A percentile compares a stretch with the other conserved stretches of the same genome.
Evolutionary conservation across 805 yeast species (phyloP).

Genomic region (Candida ascalaphidarum): DNA sequence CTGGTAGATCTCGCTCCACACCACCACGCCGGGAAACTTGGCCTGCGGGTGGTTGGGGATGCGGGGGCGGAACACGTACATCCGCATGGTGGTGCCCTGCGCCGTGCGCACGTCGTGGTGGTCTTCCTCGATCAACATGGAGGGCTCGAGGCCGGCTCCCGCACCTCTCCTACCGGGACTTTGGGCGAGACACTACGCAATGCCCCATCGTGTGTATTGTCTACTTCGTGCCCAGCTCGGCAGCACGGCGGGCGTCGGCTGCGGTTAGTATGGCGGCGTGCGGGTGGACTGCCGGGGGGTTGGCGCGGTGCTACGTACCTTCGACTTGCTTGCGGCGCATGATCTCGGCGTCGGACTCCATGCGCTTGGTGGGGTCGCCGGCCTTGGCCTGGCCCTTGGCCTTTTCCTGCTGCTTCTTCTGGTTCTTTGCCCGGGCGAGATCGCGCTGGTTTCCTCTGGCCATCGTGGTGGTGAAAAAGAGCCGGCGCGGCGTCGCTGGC

Average conservation of each 20-base stretch:
- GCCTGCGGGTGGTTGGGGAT: constrained; percentile 70
- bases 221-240: too few species aligned
- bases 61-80: constrained; percentile 59
- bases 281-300: too few species aligned
- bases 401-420: constrained; percentile 66
- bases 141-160: too few species aligned
- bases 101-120: constrained; percentile 59
- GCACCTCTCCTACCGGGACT: too few species aligned
- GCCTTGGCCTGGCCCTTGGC: constrained; percentile 51
- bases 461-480: constrained; percentile 33
- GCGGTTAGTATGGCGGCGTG: too few species aligned
- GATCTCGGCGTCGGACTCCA: constrained; percentile 85
- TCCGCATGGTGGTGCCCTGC: constrained; percentile 57
- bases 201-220: too few species aligned
- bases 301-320: constrained; percentile 59
- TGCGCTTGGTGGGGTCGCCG: constrained; percentile 81
- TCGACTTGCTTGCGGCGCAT: constrained; percentile 83
- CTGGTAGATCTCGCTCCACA: constrained; percentile 75
- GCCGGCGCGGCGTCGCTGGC: too few species aligned
- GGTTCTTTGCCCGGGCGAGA: constrained; percentile 79
- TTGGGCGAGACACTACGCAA: too few species aligned
- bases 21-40: constrained; percentile 73
- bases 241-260: too few species aligned
- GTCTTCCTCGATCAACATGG: constrained; percentile 65
- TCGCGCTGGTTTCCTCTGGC: constrained; percentile 97